phyloP scores from a whole-genome alignment of 441 rosid genomes.

The Brassica balearica region DNA sequence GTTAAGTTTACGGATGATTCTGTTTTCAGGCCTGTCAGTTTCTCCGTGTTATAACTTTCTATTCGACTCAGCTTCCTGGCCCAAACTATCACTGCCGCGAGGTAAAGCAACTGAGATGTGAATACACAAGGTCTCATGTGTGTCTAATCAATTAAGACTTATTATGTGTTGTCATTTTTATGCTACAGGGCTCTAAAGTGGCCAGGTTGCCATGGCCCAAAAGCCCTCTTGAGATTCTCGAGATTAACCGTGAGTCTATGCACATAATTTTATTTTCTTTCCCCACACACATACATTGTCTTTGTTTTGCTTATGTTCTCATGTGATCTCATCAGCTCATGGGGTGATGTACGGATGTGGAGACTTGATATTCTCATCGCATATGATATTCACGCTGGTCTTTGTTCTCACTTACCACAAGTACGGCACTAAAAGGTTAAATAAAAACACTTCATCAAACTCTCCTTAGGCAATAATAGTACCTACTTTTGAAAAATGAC shows the following conservation, averaged over 20 bases:
- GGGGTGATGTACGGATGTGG: conserved; percentile 95
- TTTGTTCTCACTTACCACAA: no score
- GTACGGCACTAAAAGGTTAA: conserved; percentile 61
- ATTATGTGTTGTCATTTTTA: neutral
- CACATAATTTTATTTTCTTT: neutral
- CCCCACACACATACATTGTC: neutral
- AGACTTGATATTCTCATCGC: conserved; percentile 79
- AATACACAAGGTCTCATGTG: conserved; percentile 4
- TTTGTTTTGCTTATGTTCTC: conserved; percentile 14
- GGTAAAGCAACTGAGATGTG: conserved; percentile 54
- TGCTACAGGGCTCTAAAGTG: conserved; percentile 79
- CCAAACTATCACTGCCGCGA: conserved; percentile 98
- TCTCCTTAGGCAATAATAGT: conserved; percentile 7
- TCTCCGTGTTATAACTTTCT: conserved; percentile 91
- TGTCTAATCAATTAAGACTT: conserved; percentile 17
- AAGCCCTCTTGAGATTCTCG: conserved; percentile 69
- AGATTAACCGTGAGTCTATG: conserved; percentile 72
- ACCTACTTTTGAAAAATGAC: conserved; percentile 11
- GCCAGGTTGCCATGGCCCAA: conserved; percentile 90
- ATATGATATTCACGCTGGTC: no score
- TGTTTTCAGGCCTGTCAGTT: conserved; percentile 77
- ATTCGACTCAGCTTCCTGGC: conserved; percentile 98
- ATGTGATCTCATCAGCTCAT: conserved; percentile 66
- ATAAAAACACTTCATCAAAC: neutral
- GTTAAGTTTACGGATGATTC: conserved; percentile 13